Percentiles rank a stretch among this genome's conserved stretches.
Evolutionary conservation across 495 filamentous ascomycete species (phyloP).

Genomic region (Penicillium paxilli): DNA sequence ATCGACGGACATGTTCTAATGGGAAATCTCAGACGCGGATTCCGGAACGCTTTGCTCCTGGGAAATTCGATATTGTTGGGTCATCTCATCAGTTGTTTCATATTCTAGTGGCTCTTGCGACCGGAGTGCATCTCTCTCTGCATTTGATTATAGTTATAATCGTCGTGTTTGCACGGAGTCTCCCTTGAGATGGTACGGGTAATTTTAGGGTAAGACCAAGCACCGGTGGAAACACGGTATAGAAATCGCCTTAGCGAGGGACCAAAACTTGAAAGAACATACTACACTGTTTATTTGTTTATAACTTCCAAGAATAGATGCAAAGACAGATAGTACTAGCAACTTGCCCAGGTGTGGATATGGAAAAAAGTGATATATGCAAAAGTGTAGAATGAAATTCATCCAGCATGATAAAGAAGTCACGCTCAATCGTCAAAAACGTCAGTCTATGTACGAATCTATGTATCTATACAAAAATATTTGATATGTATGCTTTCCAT

Average conservation of each 20-base stretch:
- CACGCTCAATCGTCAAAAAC: conserved; percentile 8
- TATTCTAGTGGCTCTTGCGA: conserved; percentile 8
- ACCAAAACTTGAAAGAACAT: too few species aligned
- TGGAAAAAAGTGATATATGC: background rate
- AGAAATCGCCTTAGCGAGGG: too few species aligned
- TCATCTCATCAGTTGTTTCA: conserved; percentile 10
- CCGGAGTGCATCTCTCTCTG: background rate
- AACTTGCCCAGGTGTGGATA: too few species aligned
- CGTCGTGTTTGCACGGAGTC: background rate
- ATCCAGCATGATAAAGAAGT: conserved; percentile 6
- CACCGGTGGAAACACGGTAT: too few species aligned
- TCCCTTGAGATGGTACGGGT: too few species aligned
- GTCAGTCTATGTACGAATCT: conserved; percentile 11
- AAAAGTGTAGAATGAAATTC: background rate
- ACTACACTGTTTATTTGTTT: too few species aligned
- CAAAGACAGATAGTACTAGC: background rate
- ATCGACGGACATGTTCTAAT: background rate
- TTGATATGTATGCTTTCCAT: background rate
- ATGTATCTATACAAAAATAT: background rate
- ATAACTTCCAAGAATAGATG: too few species aligned
- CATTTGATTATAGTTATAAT: conserved; percentile 9
- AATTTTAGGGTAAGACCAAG: too few species aligned
- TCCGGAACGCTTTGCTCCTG: conserved; percentile 1
- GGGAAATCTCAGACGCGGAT: background rate
- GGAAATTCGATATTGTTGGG: conserved; percentile 6